Percentiles rank a stretch among this genome's conserved stretches.
Evolutionary conservation across 352 stramenopile genomes (phyloP).

Genomic region (Phytophthora cryptogea): DNA sequence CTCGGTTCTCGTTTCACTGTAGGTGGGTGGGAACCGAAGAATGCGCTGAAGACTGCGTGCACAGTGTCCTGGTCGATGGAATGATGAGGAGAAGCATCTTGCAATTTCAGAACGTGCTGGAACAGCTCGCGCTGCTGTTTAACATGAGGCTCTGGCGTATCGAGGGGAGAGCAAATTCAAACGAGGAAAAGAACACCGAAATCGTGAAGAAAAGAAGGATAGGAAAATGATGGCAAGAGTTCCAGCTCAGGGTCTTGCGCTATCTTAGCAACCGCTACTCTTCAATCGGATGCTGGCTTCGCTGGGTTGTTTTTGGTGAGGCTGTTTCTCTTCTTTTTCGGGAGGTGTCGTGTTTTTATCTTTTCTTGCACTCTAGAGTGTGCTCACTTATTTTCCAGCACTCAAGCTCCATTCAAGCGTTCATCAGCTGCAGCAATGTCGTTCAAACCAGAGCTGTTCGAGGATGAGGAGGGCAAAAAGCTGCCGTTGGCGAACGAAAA

Average conservation of each 20-base stretch:
- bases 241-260: not conserved
- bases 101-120: not conserved
- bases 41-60: not conserved
- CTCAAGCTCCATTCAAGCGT: not conserved
- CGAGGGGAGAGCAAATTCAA: constrained; percentile 1
- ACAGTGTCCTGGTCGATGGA: constrained; percentile 1
- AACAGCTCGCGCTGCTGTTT: not conserved
- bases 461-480: constrained; percentile 64
- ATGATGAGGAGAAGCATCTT: constrained; percentile 1
- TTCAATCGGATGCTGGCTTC: constrained; percentile 21
- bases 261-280: constrained; percentile 12
- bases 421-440: constrained; percentile 47
- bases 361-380: constrained; percentile 4
- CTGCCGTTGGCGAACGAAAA: constrained; percentile 80
- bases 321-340: constrained; percentile 38
- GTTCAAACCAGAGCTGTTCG: constrained; percentile 75
- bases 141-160: not conserved
- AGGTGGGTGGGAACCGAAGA: not conserved
- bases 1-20: not conserved
- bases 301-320: constrained; percentile 16
- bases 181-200: constrained; percentile 4
- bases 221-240: not conserved
- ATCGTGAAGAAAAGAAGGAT: constrained; percentile 2
- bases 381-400: constrained; percentile 14
- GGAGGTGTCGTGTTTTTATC: constrained; percentile 5